Percentiles rank a stretch among this genome's conserved stretches.
Evolutionary conservation across 768 basidiomycete genomes (phyloP).

Genomic region (Lactarius sp.): DNA sequence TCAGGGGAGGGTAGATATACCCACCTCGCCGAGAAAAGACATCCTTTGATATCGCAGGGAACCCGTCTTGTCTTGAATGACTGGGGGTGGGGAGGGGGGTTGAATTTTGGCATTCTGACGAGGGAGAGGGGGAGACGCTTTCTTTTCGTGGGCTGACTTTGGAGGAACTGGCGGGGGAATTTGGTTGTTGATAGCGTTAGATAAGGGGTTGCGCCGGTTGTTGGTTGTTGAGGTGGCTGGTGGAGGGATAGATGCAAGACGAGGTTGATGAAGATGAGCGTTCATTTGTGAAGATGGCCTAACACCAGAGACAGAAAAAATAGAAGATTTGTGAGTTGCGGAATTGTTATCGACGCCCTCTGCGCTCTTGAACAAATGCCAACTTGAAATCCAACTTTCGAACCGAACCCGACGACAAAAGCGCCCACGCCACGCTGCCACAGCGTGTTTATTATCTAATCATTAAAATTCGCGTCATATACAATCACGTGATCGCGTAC

Average conservation of each 20-base stretch:
- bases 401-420: too few species aligned
- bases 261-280: slow-evolving; percentile 15
- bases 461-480: not conserved
- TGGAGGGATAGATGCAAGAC: slow-evolving; percentile 21
- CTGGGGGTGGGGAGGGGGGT: slow-evolving; percentile 74
- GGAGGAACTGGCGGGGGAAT: slow-evolving; percentile 14
- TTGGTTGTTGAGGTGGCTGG: slow-evolving; percentile 18
- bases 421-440: slow-evolving; percentile 2
- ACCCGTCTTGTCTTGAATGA: slow-evolving; percentile 63
- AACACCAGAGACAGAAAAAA: slow-evolving; percentile 24
- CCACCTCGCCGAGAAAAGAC: slow-evolving; percentile 85
- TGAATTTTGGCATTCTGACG: slow-evolving; percentile 79
- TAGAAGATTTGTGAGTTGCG: not conserved
- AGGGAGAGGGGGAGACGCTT: slow-evolving; percentile 61
- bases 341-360: slow-evolving; percentile 1
- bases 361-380: not conserved
- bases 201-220: slow-evolving; percentile 25
- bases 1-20: slow-evolving; percentile 29
- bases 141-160: slow-evolving; percentile 17
- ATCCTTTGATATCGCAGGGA: slow-evolving; percentile 60
- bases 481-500: slow-evolving; percentile 13
- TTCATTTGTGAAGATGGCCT: slow-evolving; percentile 26
- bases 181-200: slow-evolving; percentile 24
- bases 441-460: slow-evolving; percentile 19
- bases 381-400: slow-evolving; percentile 10